phyloP scores from a whole-genome alignment of 345 rosid species.

The Euphorbia pulcherrima region DNA sequence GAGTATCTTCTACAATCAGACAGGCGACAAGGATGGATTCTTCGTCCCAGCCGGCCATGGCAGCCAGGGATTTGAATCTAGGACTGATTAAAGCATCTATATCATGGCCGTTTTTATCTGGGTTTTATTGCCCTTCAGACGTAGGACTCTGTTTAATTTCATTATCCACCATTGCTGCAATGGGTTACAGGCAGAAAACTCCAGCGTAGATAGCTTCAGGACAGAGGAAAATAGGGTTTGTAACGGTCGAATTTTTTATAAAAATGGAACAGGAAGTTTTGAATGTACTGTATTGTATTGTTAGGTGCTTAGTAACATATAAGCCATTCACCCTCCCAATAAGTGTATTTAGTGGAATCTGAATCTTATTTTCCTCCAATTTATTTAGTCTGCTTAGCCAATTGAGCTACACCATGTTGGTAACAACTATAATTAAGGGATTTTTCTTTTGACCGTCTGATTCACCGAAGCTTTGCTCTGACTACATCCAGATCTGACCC shows the following conservation, averaged over 20 bases:
- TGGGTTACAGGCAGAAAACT: not conserved
- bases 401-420: no score
- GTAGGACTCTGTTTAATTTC: constrained; percentile 27
- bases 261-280: no score
- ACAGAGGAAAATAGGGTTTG: not conserved
- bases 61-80: constrained; percentile 77
- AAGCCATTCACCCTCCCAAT: no score
- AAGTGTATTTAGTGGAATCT: no score
- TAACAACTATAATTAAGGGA: no score
- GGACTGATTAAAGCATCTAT: constrained; percentile 59
- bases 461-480: no score
- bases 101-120: constrained; percentile 26
- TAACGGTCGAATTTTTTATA: constrained; percentile 22
- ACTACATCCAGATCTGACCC: no score
- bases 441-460: no score
- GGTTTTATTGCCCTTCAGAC: constrained; percentile 26
- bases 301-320: no score
- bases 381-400: no score
- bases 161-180: constrained; percentile 39
- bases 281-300: no score
- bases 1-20: constrained; percentile 82
- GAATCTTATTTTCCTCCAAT: no score
- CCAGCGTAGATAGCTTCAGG: not conserved
- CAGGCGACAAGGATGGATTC: constrained; percentile 70
- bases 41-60: constrained; percentile 98